Percentiles rank a stretch among this genome's conserved stretches.
phyloP scores from a whole-genome alignment of 805 yeast species.

The Yarrowia sp. region DNA sequence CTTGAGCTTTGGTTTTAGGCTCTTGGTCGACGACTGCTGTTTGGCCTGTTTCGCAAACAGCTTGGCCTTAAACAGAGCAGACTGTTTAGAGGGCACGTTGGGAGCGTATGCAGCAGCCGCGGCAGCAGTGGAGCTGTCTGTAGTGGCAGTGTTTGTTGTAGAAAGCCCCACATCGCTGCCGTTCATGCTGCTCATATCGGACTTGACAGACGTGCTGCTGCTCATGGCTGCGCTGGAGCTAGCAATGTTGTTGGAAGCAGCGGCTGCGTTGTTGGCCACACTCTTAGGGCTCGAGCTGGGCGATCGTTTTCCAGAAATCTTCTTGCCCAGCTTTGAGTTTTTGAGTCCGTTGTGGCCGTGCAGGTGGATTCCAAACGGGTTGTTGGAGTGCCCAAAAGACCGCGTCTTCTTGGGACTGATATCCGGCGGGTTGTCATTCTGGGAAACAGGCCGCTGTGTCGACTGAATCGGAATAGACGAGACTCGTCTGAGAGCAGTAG shows the following conservation, averaged over 20 bases:
- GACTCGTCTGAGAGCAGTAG: slow-evolving; percentile 13
- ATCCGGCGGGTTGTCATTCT: neutral
- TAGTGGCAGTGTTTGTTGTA: neutral
- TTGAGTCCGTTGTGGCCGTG: slow-evolving; percentile 17
- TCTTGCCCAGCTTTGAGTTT: slow-evolving; percentile 19
- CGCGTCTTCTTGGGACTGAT: slow-evolving; percentile 1
- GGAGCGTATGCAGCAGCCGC: slow-evolving; percentile 35
- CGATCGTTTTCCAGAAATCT: slow-evolving; percentile 14
- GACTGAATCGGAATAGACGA: slow-evolving; percentile 19
- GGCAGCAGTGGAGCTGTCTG: slow-evolving; percentile 36
- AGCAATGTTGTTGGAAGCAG: neutral
- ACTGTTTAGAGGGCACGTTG: slow-evolving; percentile 31
- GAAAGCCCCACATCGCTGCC: neutral
- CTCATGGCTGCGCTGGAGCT: neutral
- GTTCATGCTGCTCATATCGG: neutral
- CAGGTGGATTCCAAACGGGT: slow-evolving; percentile 14
- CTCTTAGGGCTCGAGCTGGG: slow-evolving; percentile 4
- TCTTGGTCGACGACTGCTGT: slow-evolving; percentile 30
- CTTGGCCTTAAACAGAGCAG: slow-evolving; percentile 37
- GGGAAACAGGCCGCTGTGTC: neutral
- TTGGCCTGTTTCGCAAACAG: slow-evolving; percentile 39
- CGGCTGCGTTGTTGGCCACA: neutral
- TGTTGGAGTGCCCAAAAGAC: slow-evolving; percentile 5
- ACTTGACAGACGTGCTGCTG: slow-evolving; percentile 2
- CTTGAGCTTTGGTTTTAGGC: slow-evolving; percentile 18